Base-by-base conservation (phyloP, 768 basidiomycete species). In the Hericium alpestre region DNA sequence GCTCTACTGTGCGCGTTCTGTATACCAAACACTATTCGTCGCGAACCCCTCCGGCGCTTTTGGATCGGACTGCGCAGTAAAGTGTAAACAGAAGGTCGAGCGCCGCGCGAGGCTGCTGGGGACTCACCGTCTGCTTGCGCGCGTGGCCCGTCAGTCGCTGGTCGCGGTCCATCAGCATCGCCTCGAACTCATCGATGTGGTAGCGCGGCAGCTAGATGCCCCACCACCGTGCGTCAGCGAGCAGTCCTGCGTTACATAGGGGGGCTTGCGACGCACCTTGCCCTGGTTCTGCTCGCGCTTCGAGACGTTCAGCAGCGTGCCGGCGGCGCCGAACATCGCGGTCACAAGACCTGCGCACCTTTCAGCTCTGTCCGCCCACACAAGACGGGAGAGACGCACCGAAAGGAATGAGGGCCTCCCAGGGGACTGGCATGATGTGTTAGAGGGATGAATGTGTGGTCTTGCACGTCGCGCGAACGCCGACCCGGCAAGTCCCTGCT, bases 371-470 rank as follows among this genome's bases (percentile, higher is more conserved):
- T 5, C 32, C 8, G 1, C 6, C 1, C 0, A 9, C 8, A 7
- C 32, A 7, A 6, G 8, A 32, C 8, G 27, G 27, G 6, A 46
- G 20, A 46, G 18, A 53, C 52, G 58, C 59, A 93, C 94, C 94
- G 67, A 94, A 93, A 50, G 94, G 94, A 76, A 98, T 90, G 64
- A 97, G 80, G 53, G 94, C 93, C 76, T 98, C 93, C 87, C 90
- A 97, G 63, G 93, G 94, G 64, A 96, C 86, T 56, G 94, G 94
- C 94, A 95, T 95, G 64, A 62, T 77, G 43, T 11, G 6, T 46
- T 46, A 13, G 43, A 18, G 43, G 6, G n/a, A 46, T 37, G 43
- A 46, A n/a, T 55, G 27, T 55, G 25, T 16, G 18, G 39, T 49
- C 5, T 12, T 47, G 25, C 18, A 18, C 11, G 6, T 12, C 11